Evolutionary conservation across 139 green algal genomes (phyloP).

Genomic region (Chlamydomonas sp.): DNA sequence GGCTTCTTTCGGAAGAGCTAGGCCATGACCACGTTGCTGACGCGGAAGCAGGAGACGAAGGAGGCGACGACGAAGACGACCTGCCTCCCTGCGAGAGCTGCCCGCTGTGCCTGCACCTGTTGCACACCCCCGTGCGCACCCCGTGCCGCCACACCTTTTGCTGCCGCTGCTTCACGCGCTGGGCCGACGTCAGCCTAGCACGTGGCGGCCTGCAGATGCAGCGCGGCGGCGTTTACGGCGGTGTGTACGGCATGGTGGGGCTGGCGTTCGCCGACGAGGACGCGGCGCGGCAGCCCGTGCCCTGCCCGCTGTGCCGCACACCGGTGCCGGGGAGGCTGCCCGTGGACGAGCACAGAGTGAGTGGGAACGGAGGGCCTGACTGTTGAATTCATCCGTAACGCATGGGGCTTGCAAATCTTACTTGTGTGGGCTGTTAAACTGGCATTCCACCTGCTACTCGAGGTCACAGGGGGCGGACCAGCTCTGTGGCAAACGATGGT

Average conservation of each 20-base stretch:
- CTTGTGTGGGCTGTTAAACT: too few relatives aligned
- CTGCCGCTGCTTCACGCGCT: constrained; percentile 20
- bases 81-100: constrained; percentile 16
- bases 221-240: background rate
- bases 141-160: constrained; percentile 27
- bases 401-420: too few relatives aligned
- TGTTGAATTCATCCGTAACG: too few relatives aligned
- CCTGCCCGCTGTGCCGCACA: constrained; percentile 16
- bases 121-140: constrained; percentile 6
- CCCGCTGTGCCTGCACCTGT: constrained; percentile 31
- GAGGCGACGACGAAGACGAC: background rate
- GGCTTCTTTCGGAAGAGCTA: too few relatives aligned
- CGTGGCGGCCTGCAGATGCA: background rate
- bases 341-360: background rate
- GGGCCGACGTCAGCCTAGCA: constrained; percentile 4
- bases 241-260: background rate
- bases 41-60: too few relatives aligned
- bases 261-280: background rate
- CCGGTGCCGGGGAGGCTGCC: background rate
- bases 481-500: too few relatives aligned
- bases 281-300: background rate
- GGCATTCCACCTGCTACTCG: too few relatives aligned
- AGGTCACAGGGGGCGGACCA: too few relatives aligned
- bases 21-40: too few relatives aligned
- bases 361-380: too few relatives aligned